These are phyloP conservation scores for Ceratobasidium sp. DNA, from an alignment of 1,284 basidiomycete species.

Conservation along the genomic window DNA sequence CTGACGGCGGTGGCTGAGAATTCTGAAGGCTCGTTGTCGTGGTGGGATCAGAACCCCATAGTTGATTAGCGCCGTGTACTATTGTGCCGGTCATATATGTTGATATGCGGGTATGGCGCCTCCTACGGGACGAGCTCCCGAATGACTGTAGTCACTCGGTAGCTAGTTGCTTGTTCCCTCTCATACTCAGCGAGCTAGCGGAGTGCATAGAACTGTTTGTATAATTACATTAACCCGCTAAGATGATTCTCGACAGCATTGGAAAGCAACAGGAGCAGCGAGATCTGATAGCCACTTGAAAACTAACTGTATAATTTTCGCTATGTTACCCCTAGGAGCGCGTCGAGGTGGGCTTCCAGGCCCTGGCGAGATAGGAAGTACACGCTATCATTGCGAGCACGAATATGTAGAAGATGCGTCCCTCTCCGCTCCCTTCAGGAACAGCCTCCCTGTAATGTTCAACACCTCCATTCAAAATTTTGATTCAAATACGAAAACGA, in stretches of 20 bases:
- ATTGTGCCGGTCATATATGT: too few species aligned
- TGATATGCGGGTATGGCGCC: background rate
- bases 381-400: constrained; percentile 48
- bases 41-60: background rate
- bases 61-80: background rate
- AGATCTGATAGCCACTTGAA: background rate
- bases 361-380: constrained; percentile 22
- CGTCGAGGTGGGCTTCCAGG: constrained; percentile 10
- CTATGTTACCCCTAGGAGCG: background rate
- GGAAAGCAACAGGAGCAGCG: too few species aligned
- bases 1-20: background rate
- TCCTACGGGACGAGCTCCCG: background rate
- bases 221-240: background rate
- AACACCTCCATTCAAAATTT: background rate
- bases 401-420: constrained; percentile 84
- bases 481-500: background rate
- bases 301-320: background rate
- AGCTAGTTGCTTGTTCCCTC: background rate
- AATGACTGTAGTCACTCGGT: background rate
- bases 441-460: constrained; percentile 49
- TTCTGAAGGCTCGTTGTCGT: background rate
- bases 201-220: background rate
- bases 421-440: constrained; percentile 66
- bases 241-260: too few species aligned
- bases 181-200: too few species aligned